Evolutionary conservation across 352 stramenopile genomes (phyloP), one percentile per base, ranked within the genome.

Genomic region (Phytophthora pisi): DNA sequence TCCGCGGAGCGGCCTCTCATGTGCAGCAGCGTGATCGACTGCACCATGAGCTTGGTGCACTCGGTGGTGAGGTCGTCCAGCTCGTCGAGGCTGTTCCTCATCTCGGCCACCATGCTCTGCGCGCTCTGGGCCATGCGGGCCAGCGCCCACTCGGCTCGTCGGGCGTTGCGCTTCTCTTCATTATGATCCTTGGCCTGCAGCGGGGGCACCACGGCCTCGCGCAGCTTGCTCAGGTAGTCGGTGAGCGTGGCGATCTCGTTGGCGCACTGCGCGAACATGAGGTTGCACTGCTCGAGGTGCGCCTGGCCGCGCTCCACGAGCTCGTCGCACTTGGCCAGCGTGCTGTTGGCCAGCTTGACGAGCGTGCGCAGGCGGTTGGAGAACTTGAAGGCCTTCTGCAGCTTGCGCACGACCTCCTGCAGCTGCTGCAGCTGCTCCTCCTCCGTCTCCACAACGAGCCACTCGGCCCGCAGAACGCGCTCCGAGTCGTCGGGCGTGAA

Each of bases 331-430:
- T 86, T 78, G 61, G 75, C 74, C 15, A 95, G 70, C 40, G 84
- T 89, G 55, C 69, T 89, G 24, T 79, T 90, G 24, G 88, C 87
- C 38, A 95, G 68, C 51, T 89, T 88, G 31, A 89, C 86, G 4
- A 94, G 73, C 18, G 76, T 81, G 13, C 78, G 78, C 5, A 88
- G 77, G 24, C 75, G 49, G 63, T 93, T 92, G 40, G 82, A 88
- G 62, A 96, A 92, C 67, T 93, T 81, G 65, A 96, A 92, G n/a
- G 86, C 88, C 46, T 90, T 83, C 45, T 92, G 78, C 0, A 96
- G 74, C 26, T 84, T 79, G 28, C 80, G 72, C 38, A 96, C 75
- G 23, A 84, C 76, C 3, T 82, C 63, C 49, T 90, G 83, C 3
- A 96, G 74, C 43, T 80, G 73, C 15, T 69, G 57, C 10, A 96